These are phyloP conservation scores for Yamadazyma blattariae DNA, from an alignment of 1,139 yeast species.

Conservation along the genomic window DNA sequence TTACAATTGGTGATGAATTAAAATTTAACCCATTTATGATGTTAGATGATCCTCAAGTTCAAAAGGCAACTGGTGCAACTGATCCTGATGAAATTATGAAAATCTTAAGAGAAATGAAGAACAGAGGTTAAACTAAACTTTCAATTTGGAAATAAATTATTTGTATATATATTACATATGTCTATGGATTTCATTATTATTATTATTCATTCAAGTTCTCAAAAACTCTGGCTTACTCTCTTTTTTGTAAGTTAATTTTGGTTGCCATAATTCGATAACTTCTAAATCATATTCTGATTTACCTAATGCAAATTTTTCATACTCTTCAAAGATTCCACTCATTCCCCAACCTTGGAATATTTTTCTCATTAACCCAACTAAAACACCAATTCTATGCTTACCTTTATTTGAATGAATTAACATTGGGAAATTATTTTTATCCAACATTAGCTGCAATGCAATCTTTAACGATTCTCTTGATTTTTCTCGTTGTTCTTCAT, in stretches of 20 bases:
- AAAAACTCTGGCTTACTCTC: conserved; percentile 36
- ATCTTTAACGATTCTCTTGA: conserved; percentile 50
- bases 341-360: conserved; percentile 89
- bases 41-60: conserved; percentile 55
- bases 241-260: conserved; percentile 35
- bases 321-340: conserved; percentile 91
- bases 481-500: conserved; percentile 40
- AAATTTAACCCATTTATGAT: conserved; percentile 89
- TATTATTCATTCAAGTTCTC: conserved; percentile 12
- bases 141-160: neutral
- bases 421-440: conserved; percentile 77
- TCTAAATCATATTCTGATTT: conserved; percentile 91
- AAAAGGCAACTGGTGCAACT: conserved; percentile 38
- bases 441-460: conserved; percentile 64
- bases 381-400: conserved; percentile 88
- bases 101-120: conserved; percentile 67
- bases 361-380: conserved; percentile 85
- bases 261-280: conserved; percentile 49
- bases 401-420: conserved; percentile 93
- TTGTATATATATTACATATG: neutral
- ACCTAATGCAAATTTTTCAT: conserved; percentile 88
- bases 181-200: neutral
- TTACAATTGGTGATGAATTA: conserved; percentile 82
- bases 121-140: conserved; percentile 21
- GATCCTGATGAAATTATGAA: conserved; percentile 58